Conservation (phyloP, 441 rosid genomes). For the Gossypium schwendimanii region DNA sequence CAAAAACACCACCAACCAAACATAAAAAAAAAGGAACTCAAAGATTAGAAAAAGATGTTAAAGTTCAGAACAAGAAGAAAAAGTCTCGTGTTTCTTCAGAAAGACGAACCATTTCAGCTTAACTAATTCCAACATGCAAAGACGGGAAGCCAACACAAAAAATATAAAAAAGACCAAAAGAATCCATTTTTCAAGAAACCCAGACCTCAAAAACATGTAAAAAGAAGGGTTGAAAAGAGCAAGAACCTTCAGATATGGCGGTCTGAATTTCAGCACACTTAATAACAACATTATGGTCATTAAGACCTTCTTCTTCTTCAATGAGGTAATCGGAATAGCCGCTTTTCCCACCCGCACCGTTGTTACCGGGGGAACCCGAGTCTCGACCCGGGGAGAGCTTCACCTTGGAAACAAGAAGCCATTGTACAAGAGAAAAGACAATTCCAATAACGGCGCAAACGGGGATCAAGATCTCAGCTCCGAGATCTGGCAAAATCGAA, state of each 20-base stretch:
- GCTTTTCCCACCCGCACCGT: slow-evolving; percentile 43
- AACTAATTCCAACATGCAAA: not conserved
- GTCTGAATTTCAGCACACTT: slow-evolving; percentile 76
- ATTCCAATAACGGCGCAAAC: slow-evolving; percentile 16
- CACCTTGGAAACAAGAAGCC: slow-evolving; percentile 63
- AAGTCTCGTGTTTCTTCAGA: not conserved
- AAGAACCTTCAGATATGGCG: slow-evolving; percentile 67
- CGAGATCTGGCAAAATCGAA: slow-evolving; percentile 57
- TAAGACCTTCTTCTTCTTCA: slow-evolving; percentile 80
- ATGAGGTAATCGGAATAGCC: slow-evolving; percentile 60
- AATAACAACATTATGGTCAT: slow-evolving; percentile 63
- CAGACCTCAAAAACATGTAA: slow-evolving; percentile 43
- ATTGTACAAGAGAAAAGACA: slow-evolving; percentile 58
- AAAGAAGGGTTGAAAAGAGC: not conserved
- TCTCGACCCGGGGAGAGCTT: slow-evolving; percentile 33
- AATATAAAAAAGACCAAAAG: not conserved
- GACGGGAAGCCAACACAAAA: not conserved
- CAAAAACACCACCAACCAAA: not conserved
- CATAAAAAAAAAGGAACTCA: not conserved
- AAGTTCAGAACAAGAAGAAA: not conserved
- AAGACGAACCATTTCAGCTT: not conserved
- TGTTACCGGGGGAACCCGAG: not conserved
- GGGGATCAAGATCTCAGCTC: slow-evolving; percentile 63
- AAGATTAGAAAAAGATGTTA: not conserved
- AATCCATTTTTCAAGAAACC: slow-evolving; percentile 20